Conservation (phyloP, 2,329 filamentous ascomycete species). For the Cladosporium sp. region DNA sequence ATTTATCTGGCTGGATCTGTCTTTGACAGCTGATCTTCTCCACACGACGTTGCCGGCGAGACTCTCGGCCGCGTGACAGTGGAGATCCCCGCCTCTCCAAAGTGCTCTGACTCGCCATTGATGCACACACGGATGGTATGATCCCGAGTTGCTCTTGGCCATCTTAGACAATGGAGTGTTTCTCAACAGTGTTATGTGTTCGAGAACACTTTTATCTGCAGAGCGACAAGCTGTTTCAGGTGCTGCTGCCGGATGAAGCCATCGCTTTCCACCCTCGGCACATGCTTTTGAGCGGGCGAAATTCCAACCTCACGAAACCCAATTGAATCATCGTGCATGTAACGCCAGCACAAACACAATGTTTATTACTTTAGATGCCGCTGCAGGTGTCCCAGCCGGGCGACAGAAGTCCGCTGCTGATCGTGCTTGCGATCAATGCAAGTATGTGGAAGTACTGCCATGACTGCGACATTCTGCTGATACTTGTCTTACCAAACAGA, state of each 20-base stretch:
- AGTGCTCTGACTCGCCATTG: not conserved
- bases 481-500: not conserved
- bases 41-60: not conserved
- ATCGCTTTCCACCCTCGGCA: not conserved
- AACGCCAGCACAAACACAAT: slow-evolving; percentile 12
- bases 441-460: slow-evolving; percentile 25
- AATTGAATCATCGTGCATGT: not conserved
- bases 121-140: slow-evolving; percentile 3
- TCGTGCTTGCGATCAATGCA: slow-evolving; percentile 42
- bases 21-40: not conserved
- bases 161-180: not conserved
- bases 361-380: slow-evolving; percentile 23
- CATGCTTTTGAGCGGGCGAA: not conserved
- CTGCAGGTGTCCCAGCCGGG: slow-evolving; percentile 14
- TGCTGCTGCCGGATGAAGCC: not conserved
- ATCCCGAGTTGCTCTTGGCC: not conserved
- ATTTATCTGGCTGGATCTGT: not conserved
- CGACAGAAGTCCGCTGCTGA: slow-evolving; percentile 19
- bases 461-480: not conserved
- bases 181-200: not conserved
- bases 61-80: slow-evolving; percentile 6
- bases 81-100: slow-evolving; percentile 1
- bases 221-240: not conserved
- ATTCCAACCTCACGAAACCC: not conserved
- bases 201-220: not conserved